These are phyloP conservation scores for Fraxinus angustifolia DNA, from an alignment of 305 asterid genomes.

Conservation along the genomic window DNA sequence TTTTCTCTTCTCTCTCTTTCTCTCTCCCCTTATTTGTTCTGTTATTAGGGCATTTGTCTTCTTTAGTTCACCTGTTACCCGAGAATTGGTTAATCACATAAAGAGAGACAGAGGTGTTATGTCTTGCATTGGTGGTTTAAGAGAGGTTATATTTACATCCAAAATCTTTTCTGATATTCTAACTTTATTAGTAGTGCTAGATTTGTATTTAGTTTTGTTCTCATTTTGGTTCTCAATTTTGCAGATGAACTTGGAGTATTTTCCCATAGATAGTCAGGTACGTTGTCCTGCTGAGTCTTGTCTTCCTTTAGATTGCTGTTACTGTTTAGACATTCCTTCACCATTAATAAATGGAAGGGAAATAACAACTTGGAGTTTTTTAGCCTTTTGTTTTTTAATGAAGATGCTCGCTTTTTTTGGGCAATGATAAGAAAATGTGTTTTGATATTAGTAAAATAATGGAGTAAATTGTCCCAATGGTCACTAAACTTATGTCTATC, in stretches of 20 bases:
- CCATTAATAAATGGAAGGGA: neutral
- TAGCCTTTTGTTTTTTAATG: neutral
- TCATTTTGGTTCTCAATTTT: slow-evolving; percentile 20
- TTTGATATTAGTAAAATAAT: neutral
- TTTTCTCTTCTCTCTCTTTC: slow-evolving; percentile 2
- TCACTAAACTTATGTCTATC: neutral
- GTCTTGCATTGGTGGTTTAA: slow-evolving; percentile 91
- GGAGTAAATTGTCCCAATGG: neutral
- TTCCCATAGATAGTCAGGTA: slow-evolving; percentile 50
- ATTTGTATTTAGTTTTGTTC: slow-evolving; percentile 1
- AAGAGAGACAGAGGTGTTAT: slow-evolving; percentile 77
- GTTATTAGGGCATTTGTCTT: slow-evolving; percentile 80
- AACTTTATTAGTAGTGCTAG: slow-evolving; percentile 19
- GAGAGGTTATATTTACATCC: slow-evolving; percentile 60
- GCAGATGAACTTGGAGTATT: slow-evolving; percentile 61
- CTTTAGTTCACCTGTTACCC: slow-evolving; percentile 90
- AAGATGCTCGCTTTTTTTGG: neutral
- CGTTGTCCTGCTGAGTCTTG: slow-evolving; percentile 19
- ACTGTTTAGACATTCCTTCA: neutral
- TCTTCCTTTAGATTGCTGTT: neutral
- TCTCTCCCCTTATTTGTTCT: slow-evolving; percentile 18
- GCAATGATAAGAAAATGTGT: neutral
- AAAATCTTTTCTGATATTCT: slow-evolving; percentile 13
- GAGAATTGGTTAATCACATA: slow-evolving; percentile 77
- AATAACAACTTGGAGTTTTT: neutral